Evolutionary conservation across 2,329 filamentous ascomycete genomes (phyloP), one percentile per base, ranked within the genome.

Genomic region (Neonectria punicea): DNA sequence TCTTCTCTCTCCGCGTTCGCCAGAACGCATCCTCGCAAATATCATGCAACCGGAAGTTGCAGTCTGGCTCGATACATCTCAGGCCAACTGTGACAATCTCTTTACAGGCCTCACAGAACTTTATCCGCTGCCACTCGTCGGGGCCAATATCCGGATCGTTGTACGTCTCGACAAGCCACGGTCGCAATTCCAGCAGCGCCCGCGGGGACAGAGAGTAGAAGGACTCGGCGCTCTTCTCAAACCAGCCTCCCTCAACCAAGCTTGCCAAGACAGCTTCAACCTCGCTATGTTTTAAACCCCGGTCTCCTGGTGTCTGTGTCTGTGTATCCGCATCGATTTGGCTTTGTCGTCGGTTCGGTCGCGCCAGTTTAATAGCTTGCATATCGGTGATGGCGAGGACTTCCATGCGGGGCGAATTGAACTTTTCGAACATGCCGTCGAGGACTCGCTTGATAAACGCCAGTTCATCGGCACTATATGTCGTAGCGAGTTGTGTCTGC

Each of bases 371-470:
- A 58, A 92, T 83, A 3, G 94, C 94, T 74, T 97, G 90, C 77
- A 93, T 93, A 49, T 88, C 86, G 13, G 89, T 92, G 4, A 98
- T 82, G 4, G 93, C 94, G 87, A 98, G 90, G 28, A 93, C 87
- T 79, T 99, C 95, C 74, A 90, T 88, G n/a, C 89, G 85, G 9
- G 84, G 85, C 0, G 90, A 93, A 76, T 98, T 98, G 81, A 93
- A 90, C 20, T 88, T 91, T 68, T 97, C 93, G 76, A 98, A 99
- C 88, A 99, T 97, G 72, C 87, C 89, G 77, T 98, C 94, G 1
- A 99, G 86, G 3, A 98, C 78, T 9, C 96, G 86, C 80, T 97
- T 96, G 59, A 98, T 88, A 77, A 93, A 99, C 0, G 92, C 89
- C 34, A 98, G 92, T 81, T 98, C 94, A 70, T 97, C 94, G 0